Conservation (phyloP, 2,329 filamentous ascomycete species). For the Paramyrothecium roridum region DNA sequence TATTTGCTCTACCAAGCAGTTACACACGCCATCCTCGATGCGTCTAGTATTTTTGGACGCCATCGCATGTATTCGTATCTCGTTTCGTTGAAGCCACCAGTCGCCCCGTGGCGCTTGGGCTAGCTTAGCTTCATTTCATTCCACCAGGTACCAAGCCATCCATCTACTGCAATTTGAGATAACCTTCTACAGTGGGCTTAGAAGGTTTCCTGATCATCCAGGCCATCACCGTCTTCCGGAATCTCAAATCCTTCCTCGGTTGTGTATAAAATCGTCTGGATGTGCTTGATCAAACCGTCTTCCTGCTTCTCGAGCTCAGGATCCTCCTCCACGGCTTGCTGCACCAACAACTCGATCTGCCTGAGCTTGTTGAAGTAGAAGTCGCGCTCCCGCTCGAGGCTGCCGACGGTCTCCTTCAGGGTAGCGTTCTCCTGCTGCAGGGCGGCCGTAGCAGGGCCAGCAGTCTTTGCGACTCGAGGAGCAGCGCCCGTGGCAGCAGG, state of each 20-base stretch:
- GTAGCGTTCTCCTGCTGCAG: conserved; percentile 82
- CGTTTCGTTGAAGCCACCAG: not conserved
- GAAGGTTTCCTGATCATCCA: conserved; percentile 80
- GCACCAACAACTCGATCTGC: conserved; percentile 92
- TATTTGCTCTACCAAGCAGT: not conserved
- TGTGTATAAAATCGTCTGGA: conserved; percentile 95
- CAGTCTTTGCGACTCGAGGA: conserved; percentile 42
- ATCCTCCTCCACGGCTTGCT: conserved; percentile 88
- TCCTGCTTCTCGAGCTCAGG: conserved; percentile 94
- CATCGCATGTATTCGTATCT: not conserved
- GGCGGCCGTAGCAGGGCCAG: conserved; percentile 62
- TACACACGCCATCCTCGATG: not conserved
- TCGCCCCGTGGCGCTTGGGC: not conserved
- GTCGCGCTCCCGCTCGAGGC: conserved; percentile 92
- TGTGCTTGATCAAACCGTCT: conserved; percentile 87
- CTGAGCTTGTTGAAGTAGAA: conserved; percentile 99
- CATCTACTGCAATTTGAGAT: not conserved
- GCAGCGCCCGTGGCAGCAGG: conserved; percentile 62
- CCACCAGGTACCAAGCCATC: not conserved
- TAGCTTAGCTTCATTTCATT: not conserved
- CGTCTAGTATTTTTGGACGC: not conserved
- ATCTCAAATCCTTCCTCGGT: conserved; percentile 94
- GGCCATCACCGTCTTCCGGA: conserved; percentile 69
- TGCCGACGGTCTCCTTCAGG: conserved; percentile 92
- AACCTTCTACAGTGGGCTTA: conserved; percentile 28